phyloP scores from a whole-genome alignment of 2,329 filamentous ascomycete genomes.

The Ophiostoma sp. region DNA sequence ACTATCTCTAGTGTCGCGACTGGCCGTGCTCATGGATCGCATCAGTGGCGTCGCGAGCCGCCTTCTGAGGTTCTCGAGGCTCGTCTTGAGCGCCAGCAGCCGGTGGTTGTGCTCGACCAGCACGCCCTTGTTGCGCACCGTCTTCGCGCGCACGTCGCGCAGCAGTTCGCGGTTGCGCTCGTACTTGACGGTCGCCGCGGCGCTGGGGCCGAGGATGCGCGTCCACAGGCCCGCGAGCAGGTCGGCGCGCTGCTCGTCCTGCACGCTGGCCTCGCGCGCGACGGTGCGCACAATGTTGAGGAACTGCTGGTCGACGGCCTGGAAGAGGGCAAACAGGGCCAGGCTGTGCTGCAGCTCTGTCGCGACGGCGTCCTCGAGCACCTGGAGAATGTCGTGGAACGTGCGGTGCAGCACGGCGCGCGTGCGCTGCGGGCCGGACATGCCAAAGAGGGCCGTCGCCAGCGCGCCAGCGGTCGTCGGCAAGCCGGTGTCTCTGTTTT shows the following conservation, averaged over 20 bases:
- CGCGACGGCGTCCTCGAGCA: slow-evolving; percentile 83
- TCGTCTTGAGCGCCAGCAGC: slow-evolving; percentile 76
- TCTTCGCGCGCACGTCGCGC: slow-evolving; percentile 71
- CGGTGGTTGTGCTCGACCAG: slow-evolving; percentile 82
- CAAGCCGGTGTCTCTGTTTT: slow-evolving; percentile 45
- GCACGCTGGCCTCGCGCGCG: slow-evolving; percentile 72
- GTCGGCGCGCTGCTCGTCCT: slow-evolving; percentile 75
- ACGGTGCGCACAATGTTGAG: slow-evolving; percentile 80
- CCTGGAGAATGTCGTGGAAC: slow-evolving; percentile 78
- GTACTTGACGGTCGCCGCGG: slow-evolving; percentile 74
- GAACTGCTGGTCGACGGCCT: slow-evolving; percentile 85
- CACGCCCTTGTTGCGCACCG: slow-evolving; percentile 79
- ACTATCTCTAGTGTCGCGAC: slow-evolving; percentile 32
- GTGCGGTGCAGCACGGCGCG: slow-evolving; percentile 75
- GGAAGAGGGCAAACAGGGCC: slow-evolving; percentile 81
- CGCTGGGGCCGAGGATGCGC: slow-evolving; percentile 70
- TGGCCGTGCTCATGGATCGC: slow-evolving; percentile 46
- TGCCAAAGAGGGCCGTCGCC: slow-evolving; percentile 69
- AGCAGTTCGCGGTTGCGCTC: slow-evolving; percentile 83
- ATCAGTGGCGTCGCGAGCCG: slow-evolving; percentile 83
- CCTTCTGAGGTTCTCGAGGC: slow-evolving; percentile 74
- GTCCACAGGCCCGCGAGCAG: slow-evolving; percentile 82
- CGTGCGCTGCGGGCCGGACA: slow-evolving; percentile 74
- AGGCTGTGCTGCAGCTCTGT: slow-evolving; percentile 76
- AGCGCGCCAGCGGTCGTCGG: slow-evolving; percentile 65